Conservation (phyloP, 495 filamentous ascomycete genomes). For the Physcia stellaris region DNA sequence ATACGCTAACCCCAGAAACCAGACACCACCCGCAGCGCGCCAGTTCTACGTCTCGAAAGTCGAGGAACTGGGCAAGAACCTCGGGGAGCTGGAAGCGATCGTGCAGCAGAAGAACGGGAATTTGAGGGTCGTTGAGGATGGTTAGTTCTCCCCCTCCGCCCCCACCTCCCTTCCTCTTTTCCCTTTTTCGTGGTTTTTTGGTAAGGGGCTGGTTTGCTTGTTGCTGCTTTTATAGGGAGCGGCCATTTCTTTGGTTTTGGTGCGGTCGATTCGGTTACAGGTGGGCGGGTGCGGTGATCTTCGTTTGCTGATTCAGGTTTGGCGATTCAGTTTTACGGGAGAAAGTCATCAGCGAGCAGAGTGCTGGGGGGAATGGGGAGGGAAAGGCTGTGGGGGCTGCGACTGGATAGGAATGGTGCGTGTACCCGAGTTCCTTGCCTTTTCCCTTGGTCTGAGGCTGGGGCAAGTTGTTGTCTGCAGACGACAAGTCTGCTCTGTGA, state of each 20-base stretch:
- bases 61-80: slow-evolving; percentile 59
- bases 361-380: background rate
- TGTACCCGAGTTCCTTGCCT: too few relatives aligned
- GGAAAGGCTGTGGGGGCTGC: slow-evolving; percentile 6
- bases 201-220: too few relatives aligned
- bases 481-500: too few relatives aligned
- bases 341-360: slow-evolving; percentile 33
- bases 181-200: too few relatives aligned
- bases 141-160: slow-evolving; percentile 28
- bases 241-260: too few relatives aligned
- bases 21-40: slow-evolving; percentile 58
- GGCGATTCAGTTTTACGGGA: slow-evolving; percentile 37
- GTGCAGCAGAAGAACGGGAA: slow-evolving; percentile 74
- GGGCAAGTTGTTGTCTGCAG: too few relatives aligned
- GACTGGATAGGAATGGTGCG: too few relatives aligned
- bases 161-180: background rate
- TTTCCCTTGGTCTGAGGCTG: too few relatives aligned
- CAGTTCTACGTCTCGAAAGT: slow-evolving; percentile 82
- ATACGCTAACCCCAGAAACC: background rate
- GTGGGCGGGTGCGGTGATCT: too few relatives aligned
- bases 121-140: slow-evolving; percentile 76
- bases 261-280: too few relatives aligned
- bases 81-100: slow-evolving; percentile 77
- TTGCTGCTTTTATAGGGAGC: too few relatives aligned
- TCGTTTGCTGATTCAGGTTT: too few relatives aligned